Evolutionary conservation across 176 grass and related monocot species (phyloP).

Genomic region (Lolium rigidum): DNA sequence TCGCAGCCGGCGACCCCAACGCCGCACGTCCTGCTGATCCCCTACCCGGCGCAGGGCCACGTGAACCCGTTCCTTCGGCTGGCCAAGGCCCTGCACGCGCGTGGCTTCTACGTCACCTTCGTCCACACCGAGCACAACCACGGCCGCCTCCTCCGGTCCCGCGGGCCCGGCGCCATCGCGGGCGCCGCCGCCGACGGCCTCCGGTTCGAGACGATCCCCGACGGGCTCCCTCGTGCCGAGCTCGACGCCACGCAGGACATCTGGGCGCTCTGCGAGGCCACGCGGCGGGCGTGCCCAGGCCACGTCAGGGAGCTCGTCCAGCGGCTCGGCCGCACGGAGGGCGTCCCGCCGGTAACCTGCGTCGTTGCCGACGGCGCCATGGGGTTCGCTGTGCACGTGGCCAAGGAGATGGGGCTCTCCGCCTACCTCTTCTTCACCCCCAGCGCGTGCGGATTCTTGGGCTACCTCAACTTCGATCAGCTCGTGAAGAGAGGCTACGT

Average conservation of each 20-base stretch:
- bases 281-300: constrained; percentile 40
- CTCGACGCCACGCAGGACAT: constrained; percentile 69
- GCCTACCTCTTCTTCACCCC: constrained; percentile 58
- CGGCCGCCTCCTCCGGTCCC: constrained; percentile 55
- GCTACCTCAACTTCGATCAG: constrained; percentile 60
- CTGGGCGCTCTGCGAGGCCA: constrained; percentile 59
- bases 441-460: constrained; percentile 60
- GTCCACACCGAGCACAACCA: constrained; percentile 78
- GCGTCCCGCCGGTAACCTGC: constrained; percentile 53
- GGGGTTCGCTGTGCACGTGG: constrained; percentile 56
- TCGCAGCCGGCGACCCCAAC: background rate
- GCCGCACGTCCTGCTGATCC: constrained; percentile 59
- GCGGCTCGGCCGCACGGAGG: constrained; percentile 24
- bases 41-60: constrained; percentile 82
- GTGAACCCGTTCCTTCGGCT: constrained; percentile 68
- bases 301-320: constrained; percentile 43
- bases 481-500: constrained; percentile 57
- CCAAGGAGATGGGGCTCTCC: constrained; percentile 63
- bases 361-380: constrained; percentile 65
- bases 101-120: constrained; percentile 68
- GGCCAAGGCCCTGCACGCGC: constrained; percentile 56
- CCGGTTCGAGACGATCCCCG: constrained; percentile 62
- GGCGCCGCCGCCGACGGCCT: constrained; percentile 34
- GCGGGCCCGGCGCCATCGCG: constrained; percentile 19
- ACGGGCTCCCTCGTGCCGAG: constrained; percentile 54